Evolutionary conservation across 164 flowering plant species (phyloP).

Genomic region (Brasenia schreberi): DNA sequence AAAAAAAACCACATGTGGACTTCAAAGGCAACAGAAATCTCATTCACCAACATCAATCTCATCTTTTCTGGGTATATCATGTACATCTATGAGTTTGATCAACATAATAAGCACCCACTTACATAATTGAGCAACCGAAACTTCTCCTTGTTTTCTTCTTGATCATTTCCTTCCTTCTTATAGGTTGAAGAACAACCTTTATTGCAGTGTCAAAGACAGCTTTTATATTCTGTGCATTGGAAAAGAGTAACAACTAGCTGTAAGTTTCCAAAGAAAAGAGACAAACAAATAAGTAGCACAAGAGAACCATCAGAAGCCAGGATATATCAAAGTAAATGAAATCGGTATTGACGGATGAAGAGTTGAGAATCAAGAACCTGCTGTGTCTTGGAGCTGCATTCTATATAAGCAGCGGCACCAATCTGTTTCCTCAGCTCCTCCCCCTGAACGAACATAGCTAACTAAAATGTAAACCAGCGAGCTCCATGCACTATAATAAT

Average conservation of each 20-base stretch:
- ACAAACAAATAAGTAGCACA: neutral
- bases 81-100: too few species aligned
- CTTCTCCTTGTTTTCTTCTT: constrained; percentile 46
- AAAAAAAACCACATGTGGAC: neutral
- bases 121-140: constrained; percentile 64
- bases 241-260: neutral
- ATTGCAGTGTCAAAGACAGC: constrained; percentile 98
- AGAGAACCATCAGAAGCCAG: neutral
- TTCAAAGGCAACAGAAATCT: neutral
- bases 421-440: constrained; percentile 93
- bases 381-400: constrained; percentile 98
- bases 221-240: constrained; percentile 64
- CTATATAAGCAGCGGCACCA: constrained; percentile 95
- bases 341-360: neutral
- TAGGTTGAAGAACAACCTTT: constrained; percentile 96
- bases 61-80: too few species aligned
- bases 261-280: neutral
- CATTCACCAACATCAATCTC: neutral
- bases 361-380: constrained; percentile 35
- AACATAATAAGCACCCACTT: constrained; percentile 17
- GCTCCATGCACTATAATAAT: too few species aligned
- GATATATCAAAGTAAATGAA: neutral
- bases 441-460: constrained; percentile 32
- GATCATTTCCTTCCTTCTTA: constrained; percentile 71
- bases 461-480: neutral